Evolutionary conservation across 2,329 filamentous ascomycete genomes (phyloP).

Genomic region (Geosmithia morbida): DNA sequence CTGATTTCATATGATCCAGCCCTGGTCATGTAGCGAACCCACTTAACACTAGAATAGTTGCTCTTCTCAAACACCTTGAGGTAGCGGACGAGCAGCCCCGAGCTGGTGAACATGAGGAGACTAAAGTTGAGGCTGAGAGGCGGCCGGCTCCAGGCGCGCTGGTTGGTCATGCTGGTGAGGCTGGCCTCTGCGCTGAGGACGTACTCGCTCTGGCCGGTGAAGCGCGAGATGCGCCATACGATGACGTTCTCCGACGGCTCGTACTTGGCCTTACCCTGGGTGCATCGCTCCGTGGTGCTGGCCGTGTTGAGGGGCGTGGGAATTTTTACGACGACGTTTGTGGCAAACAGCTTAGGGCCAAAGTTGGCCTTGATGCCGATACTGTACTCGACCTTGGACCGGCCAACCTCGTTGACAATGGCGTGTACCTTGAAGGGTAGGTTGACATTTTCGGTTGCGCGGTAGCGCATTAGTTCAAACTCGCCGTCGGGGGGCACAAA

Average conservation of each 20-base stretch:
- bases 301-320: slow-evolving; percentile 95
- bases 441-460: slow-evolving; percentile 96
- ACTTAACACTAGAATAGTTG: slow-evolving; percentile 97
- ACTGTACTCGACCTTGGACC: slow-evolving; percentile 96
- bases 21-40: slow-evolving; percentile 97
- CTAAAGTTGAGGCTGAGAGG: slow-evolving; percentile 87
- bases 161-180: slow-evolving; percentile 92
- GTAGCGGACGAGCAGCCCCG: slow-evolving; percentile 81
- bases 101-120: slow-evolving; percentile 95
- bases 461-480: slow-evolving; percentile 97
- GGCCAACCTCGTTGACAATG: slow-evolving; percentile 94
- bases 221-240: slow-evolving; percentile 97
- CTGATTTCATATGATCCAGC: slow-evolving; percentile 96
- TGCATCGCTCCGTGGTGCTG: slow-evolving; percentile 81
- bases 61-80: slow-evolving; percentile 99
- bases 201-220: slow-evolving; percentile 94
- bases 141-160: slow-evolving; percentile 91
- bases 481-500: slow-evolving; percentile 95
- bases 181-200: slow-evolving; percentile 89
- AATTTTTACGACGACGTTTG: slow-evolving; percentile 87
- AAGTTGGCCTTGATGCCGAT: slow-evolving; percentile 97
- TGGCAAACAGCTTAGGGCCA: slow-evolving; percentile 88
- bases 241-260: slow-evolving; percentile 97
- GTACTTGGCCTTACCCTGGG: slow-evolving; percentile 95
- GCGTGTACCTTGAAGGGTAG: slow-evolving; percentile 97